A percentile compares a stretch with the other conserved stretches of the same genome.
These are phyloP conservation scores for Taphrina flavorubra DNA, from an alignment of 1,139 yeast species.

Conservation along the genomic window DNA sequence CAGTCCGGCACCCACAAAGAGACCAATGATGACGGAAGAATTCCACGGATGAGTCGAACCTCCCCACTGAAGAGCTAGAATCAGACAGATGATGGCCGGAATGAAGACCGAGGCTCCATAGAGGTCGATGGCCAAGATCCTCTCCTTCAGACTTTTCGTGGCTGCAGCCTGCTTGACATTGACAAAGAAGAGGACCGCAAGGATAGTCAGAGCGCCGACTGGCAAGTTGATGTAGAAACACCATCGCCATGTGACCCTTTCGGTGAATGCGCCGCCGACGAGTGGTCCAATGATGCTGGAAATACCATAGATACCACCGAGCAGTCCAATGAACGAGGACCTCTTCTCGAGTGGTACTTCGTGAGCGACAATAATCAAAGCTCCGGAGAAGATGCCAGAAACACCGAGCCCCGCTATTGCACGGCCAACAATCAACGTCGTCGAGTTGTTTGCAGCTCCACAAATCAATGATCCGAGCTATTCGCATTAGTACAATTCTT, in stretches of 20 bases:
- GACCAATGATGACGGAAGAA: slow-evolving; percentile 62
- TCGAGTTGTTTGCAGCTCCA: slow-evolving; percentile 64
- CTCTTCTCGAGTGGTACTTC: slow-evolving; percentile 64
- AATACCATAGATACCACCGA: slow-evolving; percentile 47
- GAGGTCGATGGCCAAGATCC: slow-evolving; percentile 57
- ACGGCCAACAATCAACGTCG: slow-evolving; percentile 70
- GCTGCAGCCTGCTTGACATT: slow-evolving; percentile 61
- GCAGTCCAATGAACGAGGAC: slow-evolving; percentile 58
- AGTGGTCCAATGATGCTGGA: slow-evolving; percentile 70
- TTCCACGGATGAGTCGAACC: slow-evolving; percentile 58
- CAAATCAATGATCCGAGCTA: slow-evolving; percentile 52
- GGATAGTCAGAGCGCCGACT: slow-evolving; percentile 63
- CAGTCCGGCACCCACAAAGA: slow-evolving; percentile 63
- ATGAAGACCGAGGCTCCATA: slow-evolving; percentile 57
- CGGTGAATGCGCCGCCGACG: slow-evolving; percentile 67
- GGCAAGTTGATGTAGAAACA: slow-evolving; percentile 76
- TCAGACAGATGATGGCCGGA: slow-evolving; percentile 56
- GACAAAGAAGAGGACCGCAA: slow-evolving; percentile 59
- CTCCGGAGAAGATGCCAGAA: slow-evolving; percentile 69
- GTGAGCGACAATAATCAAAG: slow-evolving; percentile 65
- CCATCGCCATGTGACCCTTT: slow-evolving; percentile 72
- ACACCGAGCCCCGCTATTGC: slow-evolving; percentile 76
- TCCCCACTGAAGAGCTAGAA: slow-evolving; percentile 63
- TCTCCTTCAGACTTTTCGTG: slow-evolving; percentile 52
- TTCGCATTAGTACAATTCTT: neutral